phyloP scores from a whole-genome alignment of 371 early-diverging fungal genomes.

The Lichtheimia ornata region DNA sequence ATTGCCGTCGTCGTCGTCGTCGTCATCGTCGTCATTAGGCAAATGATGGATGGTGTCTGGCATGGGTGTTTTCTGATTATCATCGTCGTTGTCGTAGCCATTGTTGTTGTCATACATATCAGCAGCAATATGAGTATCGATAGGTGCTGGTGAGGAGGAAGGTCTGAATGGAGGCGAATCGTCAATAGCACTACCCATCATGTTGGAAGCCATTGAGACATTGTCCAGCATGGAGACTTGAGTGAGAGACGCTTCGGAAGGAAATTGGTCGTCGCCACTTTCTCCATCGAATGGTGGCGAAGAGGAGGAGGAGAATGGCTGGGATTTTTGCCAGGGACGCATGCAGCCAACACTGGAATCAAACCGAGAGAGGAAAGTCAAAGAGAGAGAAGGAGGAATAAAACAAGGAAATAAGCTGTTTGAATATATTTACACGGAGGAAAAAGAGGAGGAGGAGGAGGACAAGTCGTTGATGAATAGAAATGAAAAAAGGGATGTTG shows the following conservation, averaged over 20 bases:
- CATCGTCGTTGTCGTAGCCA: constrained; percentile 3
- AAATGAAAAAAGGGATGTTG: background rate
- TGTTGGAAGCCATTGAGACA: constrained; percentile 1
- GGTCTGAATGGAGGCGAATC: constrained; percentile 7
- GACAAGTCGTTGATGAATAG: background rate
- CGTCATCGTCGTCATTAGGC: too few relatives aligned
- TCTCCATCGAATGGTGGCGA: constrained; percentile 8
- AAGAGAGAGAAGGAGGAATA: background rate
- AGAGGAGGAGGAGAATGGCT: background rate
- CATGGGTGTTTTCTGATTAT: constrained; percentile 4
- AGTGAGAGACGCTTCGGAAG: constrained; percentile 27
- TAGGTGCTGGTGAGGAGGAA: background rate
- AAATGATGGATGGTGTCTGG: background rate
- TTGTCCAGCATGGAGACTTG: constrained; percentile 34
- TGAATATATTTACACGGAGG: background rate
- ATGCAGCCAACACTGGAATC: too few relatives aligned
- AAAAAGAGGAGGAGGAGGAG: background rate
- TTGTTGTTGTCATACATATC: background rate
- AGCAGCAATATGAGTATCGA: background rate
- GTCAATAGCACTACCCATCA: background rate
- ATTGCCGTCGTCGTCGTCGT: background rate
- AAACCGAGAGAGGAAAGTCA: background rate
- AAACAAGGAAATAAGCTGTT: background rate
- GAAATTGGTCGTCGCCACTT: constrained; percentile 1
- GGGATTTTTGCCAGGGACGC: too few relatives aligned